Conservation (phyloP, 2,329 filamentous ascomycete species). For the Rhinocladiella similis region DNA sequence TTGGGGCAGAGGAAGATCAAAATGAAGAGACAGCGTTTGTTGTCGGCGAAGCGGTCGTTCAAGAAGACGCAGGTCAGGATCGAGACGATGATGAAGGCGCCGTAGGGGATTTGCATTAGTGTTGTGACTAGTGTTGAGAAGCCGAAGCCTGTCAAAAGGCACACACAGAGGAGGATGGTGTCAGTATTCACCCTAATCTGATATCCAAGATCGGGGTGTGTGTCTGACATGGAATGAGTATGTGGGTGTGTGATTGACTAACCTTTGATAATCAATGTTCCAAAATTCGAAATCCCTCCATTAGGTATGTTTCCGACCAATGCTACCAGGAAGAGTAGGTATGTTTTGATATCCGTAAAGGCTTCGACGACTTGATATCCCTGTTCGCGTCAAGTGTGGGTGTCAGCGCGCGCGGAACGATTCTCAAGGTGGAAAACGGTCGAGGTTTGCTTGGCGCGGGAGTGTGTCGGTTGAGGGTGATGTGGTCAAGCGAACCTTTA, state of each 20-base stretch:
- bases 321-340: conserved; percentile 57
- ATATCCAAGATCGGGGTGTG: background rate
- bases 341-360: conserved; percentile 59
- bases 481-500: conserved; percentile 41
- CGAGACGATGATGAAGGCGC: conserved; percentile 51
- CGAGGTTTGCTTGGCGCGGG: too few relatives aligned
- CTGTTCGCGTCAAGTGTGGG: conserved; percentile 2
- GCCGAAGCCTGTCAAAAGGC: conserved; percentile 44
- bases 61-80: conserved; percentile 51
- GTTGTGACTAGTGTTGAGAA: conserved; percentile 39
- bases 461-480: background rate
- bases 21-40: conserved; percentile 55
- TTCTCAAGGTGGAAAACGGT: background rate
- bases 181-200: too few relatives aligned
- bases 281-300: conserved; percentile 60
- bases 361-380: conserved; percentile 57
- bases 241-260: background rate
- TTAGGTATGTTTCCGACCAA: conserved; percentile 55
- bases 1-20: conserved; percentile 60
- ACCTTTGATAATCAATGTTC: conserved; percentile 55
- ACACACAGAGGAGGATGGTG: conserved; percentile 1
- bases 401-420: background rate
- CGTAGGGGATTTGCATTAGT: conserved; percentile 41
- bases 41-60: conserved; percentile 48
- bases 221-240: background rate